Evolutionary conservation across 163 green algal genomes (phyloP).

Genomic region (Scenedesmus sp.): DNA sequence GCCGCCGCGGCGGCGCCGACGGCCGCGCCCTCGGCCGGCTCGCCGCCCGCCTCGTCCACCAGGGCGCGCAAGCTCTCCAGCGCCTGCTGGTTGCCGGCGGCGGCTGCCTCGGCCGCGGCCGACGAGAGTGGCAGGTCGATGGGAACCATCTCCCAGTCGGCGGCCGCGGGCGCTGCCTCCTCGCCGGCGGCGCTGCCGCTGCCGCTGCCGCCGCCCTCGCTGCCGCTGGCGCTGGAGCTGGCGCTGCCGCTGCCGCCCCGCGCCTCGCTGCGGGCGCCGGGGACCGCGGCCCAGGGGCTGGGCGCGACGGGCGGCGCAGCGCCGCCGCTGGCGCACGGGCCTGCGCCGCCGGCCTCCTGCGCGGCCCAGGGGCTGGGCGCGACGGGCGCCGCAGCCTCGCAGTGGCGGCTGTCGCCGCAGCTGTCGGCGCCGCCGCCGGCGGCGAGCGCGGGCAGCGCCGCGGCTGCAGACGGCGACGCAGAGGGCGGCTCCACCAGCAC

Average conservation of each 20-base stretch:
- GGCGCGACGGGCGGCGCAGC: background rate
- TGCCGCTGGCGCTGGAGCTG: conserved; percentile 22
- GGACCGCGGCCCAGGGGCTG: background rate
- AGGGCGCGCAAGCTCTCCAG: conserved; percentile 13
- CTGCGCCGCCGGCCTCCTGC: background rate
- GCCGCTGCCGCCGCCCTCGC: conserved; percentile 17
- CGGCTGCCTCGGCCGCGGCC: background rate
- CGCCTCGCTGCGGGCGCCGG: background rate
- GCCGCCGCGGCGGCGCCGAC: conserved; percentile 7
- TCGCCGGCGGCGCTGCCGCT: conserved; percentile 9
- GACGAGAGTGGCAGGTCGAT: conserved; percentile 14
- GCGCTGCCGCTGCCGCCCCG: background rate
- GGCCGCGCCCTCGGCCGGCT: no score
- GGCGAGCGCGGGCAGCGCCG: background rate
- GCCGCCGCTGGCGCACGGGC: background rate
- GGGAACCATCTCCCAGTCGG: conserved; percentile 43
- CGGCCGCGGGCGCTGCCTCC: conserved; percentile 11
- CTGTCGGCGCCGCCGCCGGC: background rate
- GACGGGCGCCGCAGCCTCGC: background rate
- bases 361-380: background rate
- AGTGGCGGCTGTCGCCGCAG: background rate
- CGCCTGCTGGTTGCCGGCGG: conserved; percentile 14
- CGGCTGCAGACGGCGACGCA: background rate
- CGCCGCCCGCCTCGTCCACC: no score
- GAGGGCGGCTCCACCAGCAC: conserved; percentile 5